Percentiles rank a stretch among this genome's conserved stretches.
phyloP scores from a whole-genome alignment of 1,139 yeast species.

The Lodderomyces parapsilosis region DNA sequence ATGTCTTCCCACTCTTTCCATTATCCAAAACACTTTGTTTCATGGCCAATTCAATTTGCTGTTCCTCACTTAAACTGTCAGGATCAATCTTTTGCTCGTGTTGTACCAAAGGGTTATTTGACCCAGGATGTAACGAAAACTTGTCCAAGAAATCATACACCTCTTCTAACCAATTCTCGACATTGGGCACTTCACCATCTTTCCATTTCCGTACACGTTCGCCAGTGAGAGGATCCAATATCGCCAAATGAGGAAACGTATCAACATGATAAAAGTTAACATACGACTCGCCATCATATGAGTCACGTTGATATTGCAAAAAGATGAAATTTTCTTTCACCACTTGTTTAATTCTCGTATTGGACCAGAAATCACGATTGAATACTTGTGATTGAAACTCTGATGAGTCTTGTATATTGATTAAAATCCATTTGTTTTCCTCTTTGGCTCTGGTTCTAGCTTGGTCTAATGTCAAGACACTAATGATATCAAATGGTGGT shows the following conservation, averaged over 20 bases:
- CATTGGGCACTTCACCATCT: slow-evolving; percentile 56
- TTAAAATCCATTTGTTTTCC: slow-evolving; percentile 74
- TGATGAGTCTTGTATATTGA: slow-evolving; percentile 81
- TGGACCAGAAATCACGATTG: slow-evolving; percentile 93
- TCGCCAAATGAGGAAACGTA: slow-evolving; percentile 82
- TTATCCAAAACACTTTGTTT: slow-evolving; percentile 53
- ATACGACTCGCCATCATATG: slow-evolving; percentile 71
- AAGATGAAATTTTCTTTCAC: slow-evolving; percentile 73
- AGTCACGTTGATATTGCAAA: slow-evolving; percentile 76
- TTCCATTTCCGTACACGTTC: slow-evolving; percentile 78
- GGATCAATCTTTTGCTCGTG: slow-evolving; percentile 58
- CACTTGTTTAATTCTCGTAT: slow-evolving; percentile 58
- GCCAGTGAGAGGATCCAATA: slow-evolving; percentile 93
- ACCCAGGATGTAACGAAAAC: slow-evolving; percentile 64
- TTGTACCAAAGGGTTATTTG: slow-evolving; percentile 66
- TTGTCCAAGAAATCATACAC: slow-evolving; percentile 57
- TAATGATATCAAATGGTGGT: slow-evolving; percentile 91
- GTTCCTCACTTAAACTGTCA: slow-evolving; percentile 72
- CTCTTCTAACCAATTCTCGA: slow-evolving; percentile 58
- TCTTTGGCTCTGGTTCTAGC: slow-evolving; percentile 70
- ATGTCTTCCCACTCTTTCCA: slow-evolving; percentile 14
- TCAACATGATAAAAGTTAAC: slow-evolving; percentile 66
- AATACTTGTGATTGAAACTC: slow-evolving; percentile 88
- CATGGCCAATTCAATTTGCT: slow-evolving; percentile 78
- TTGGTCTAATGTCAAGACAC: slow-evolving; percentile 60